A percentile compares a stretch with the other conserved stretches of the same genome.
Evolutionary conservation across 495 filamentous ascomycete species (phyloP).

Genomic region (Aspergillus funiculosus): DNA sequence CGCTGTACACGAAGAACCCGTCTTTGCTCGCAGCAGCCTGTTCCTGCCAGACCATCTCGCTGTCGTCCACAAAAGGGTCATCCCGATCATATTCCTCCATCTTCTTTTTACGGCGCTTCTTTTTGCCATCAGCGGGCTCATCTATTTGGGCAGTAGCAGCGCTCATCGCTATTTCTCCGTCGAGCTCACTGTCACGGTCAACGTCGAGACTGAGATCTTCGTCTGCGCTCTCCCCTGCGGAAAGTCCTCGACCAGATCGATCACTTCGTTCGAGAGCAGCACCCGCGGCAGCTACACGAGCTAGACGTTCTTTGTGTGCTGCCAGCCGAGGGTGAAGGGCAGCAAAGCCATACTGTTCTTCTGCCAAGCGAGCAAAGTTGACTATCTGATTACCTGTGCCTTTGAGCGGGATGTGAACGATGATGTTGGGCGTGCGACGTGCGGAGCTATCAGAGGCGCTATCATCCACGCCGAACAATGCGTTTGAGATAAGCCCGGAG

Average conservation of each 20-base stretch:
- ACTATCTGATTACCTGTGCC: slow-evolving; percentile 81
- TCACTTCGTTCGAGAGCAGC: slow-evolving; percentile 69
- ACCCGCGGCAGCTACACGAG: slow-evolving; percentile 77
- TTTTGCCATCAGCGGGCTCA: slow-evolving; percentile 54
- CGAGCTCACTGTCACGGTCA: slow-evolving; percentile 50
- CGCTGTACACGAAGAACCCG: slow-evolving; percentile 84
- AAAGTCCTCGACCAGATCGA: slow-evolving; percentile 39
- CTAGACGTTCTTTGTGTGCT: slow-evolving; percentile 73
- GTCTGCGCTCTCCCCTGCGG: slow-evolving; percentile 64
- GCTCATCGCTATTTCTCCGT: slow-evolving; percentile 73
- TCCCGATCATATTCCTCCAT: slow-evolving; percentile 95
- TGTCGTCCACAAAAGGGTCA: slow-evolving; percentile 96
- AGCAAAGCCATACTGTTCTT: slow-evolving; percentile 89
- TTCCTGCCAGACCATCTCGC: slow-evolving; percentile 92
- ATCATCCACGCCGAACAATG: slow-evolving; percentile 52
- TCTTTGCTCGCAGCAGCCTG: slow-evolving; percentile 90
- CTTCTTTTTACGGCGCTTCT: slow-evolving; percentile 70
- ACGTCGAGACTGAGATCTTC: slow-evolving; percentile 42
- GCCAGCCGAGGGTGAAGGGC: slow-evolving; percentile 87
- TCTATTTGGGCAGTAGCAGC: slow-evolving; percentile 46
- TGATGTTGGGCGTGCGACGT: slow-evolving; percentile 69
- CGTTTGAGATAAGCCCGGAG: slow-evolving; percentile 60
- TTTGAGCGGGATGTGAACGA: slow-evolving; percentile 73
- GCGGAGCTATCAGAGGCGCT: slow-evolving; percentile 28
- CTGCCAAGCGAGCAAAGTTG: slow-evolving; percentile 90